Conservation (phyloP, 495 filamentous ascomycete species). For the Platismatia glauca region DNA sequence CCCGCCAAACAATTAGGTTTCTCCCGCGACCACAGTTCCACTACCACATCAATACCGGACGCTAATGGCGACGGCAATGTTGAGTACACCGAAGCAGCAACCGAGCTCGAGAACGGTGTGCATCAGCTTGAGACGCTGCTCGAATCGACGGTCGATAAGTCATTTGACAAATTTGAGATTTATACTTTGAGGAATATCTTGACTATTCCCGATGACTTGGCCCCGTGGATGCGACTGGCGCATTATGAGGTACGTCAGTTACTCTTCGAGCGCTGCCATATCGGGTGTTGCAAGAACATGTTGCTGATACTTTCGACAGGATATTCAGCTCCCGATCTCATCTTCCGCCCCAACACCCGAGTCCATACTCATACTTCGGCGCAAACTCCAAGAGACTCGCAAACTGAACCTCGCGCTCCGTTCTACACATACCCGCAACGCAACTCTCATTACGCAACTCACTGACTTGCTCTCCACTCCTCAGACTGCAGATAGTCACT, state of each 20-base stretch:
- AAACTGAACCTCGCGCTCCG: constrained; percentile 67
- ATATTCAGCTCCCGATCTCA: constrained; percentile 19
- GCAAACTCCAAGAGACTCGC: constrained; percentile 69
- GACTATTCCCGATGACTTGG: constrained; percentile 61
- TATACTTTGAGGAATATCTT: constrained; percentile 85
- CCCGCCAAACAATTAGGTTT: constrained; percentile 73
- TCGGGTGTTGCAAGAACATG: background rate
- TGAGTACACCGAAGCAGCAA: constrained; percentile 49
- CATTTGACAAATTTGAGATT: constrained; percentile 73
- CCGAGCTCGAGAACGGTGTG: constrained; percentile 82
- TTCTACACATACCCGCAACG: constrained; percentile 69
- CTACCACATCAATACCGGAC: constrained; percentile 38
- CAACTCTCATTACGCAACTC: constrained; percentile 57
- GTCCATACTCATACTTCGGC: constrained; percentile 58
- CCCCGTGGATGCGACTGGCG: constrained; percentile 65
- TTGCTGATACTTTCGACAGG: constrained; percentile 8
- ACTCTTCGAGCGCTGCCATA: constrained; percentile 14
- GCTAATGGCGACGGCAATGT: constrained; percentile 46
- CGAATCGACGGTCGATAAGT: constrained; percentile 65
- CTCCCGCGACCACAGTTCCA: constrained; percentile 32
- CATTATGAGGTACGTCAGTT: constrained; percentile 66
- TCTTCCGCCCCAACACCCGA: constrained; percentile 44
- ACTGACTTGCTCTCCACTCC: constrained; percentile 40
- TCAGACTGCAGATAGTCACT: constrained; percentile 19
- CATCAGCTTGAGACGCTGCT: constrained; percentile 94